These are phyloP conservation scores for Bipolaris zeicola DNA, from an alignment of 2,329 filamentous ascomycete genomes.

Conservation along the genomic window DNA sequence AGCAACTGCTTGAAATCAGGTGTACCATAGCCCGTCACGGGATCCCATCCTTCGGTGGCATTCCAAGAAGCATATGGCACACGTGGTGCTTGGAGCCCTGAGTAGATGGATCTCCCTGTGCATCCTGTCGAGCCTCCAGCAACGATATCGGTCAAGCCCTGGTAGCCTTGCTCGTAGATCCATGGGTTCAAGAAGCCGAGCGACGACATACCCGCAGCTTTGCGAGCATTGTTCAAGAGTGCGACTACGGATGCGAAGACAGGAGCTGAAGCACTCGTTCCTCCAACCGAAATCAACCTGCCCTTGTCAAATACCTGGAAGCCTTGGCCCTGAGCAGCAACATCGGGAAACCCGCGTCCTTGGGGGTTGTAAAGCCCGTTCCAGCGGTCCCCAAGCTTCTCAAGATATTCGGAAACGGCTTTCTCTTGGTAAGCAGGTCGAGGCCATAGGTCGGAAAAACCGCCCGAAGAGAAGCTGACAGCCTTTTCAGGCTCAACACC, in stretches of 20 bases:
- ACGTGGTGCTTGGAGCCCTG: constrained; percentile 45
- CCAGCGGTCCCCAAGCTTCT: constrained; percentile 48
- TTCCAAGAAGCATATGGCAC: constrained; percentile 58
- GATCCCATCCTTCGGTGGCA: constrained; percentile 58
- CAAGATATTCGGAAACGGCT: constrained; percentile 49
- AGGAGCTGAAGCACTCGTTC: constrained; percentile 49
- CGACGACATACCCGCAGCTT: constrained; percentile 40
- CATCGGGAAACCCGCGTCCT: constrained; percentile 54
- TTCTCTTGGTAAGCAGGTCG: constrained; percentile 51
- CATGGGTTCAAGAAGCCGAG: constrained; percentile 51
- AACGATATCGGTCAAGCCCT: constrained; percentile 57
- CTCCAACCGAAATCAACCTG: constrained; percentile 38
- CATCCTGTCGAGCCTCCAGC: constrained; percentile 56
- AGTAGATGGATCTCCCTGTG: constrained; percentile 46
- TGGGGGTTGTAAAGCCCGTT: constrained; percentile 51
- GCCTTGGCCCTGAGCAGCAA: constrained; percentile 48
- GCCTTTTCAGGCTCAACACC: constrained; percentile 49
- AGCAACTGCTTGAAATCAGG: constrained; percentile 46
- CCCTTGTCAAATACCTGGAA: constrained; percentile 48
- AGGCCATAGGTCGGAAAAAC: constrained; percentile 53
- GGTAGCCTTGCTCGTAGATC: constrained; percentile 50
- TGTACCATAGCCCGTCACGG: constrained; percentile 53
- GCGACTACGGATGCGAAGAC: constrained; percentile 47
- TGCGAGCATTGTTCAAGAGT: constrained; percentile 48
- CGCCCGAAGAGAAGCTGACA: constrained; percentile 51